These are phyloP conservation scores for Dalbergia oliveri DNA, from an alignment of 306 rosid genomes.

Conservation along the genomic window DNA sequence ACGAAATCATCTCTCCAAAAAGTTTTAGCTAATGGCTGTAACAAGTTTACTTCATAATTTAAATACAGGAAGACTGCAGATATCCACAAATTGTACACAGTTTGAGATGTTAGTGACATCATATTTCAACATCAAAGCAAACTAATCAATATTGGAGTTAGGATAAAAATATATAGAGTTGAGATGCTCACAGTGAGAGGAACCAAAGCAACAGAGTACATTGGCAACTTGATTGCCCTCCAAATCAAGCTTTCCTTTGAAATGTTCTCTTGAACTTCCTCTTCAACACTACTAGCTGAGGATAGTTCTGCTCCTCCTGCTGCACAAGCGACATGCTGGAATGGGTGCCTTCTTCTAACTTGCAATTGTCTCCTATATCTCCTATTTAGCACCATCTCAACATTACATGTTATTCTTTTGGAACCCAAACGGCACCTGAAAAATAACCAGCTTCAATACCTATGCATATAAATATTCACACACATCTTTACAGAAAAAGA, in stretches of 20 bases:
- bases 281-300: constrained; percentile 39
- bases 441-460: not conserved
- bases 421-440: constrained; percentile 43
- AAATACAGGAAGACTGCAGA: too few species aligned
- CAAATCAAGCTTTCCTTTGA: constrained; percentile 69
- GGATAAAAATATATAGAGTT: not conserved
- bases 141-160: not conserved
- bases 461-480: not conserved
- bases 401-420: constrained; percentile 34
- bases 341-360: constrained; percentile 36
- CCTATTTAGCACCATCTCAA: constrained; percentile 27
- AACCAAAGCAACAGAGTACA: constrained; percentile 86
- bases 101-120: not conserved
- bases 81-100: not conserved
- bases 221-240: constrained; percentile 91
- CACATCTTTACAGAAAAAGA: not conserved
- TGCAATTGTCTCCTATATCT: constrained; percentile 43
- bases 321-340: constrained; percentile 11
- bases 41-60: not conserved
- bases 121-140: not conserved
- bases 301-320: constrained; percentile 35
- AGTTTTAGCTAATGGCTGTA: too few species aligned
- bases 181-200: constrained; percentile 82
- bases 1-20: too few species aligned
- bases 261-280: constrained; percentile 49